These are phyloP conservation scores for Protea cynaroides DNA, from an alignment of 164 flowering plant genomes.

Conservation along the genomic window DNA sequence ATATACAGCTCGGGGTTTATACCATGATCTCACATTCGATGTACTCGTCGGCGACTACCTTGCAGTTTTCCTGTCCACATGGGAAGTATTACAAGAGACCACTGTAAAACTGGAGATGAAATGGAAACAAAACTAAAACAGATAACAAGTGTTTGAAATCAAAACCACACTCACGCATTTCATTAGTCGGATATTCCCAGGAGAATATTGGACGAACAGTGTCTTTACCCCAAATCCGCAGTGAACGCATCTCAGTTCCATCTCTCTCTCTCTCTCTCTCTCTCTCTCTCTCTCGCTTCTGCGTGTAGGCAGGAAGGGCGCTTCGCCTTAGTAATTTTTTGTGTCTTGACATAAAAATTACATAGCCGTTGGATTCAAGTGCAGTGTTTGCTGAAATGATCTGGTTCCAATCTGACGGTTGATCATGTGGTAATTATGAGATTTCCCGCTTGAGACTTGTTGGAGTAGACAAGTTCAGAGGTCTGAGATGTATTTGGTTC, in stretches of 20 bases:
- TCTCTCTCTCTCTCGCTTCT: not conserved
- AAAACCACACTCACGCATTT: conserved; percentile 52
- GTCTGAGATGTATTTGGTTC: too few relatives aligned
- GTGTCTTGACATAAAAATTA: too few relatives aligned
- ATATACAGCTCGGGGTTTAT: not conserved
- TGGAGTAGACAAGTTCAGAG: too few relatives aligned
- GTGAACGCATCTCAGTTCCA: conserved; percentile 54
- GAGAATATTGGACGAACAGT: conserved; percentile 73
- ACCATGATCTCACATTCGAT: conserved; percentile 88
- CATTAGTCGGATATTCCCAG: conserved; percentile 80
- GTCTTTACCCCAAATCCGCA: conserved; percentile 49
- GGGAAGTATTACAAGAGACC: not conserved
- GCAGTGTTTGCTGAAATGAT: too few relatives aligned
- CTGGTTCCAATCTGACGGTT: too few relatives aligned
- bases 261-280: conserved; percentile 8
- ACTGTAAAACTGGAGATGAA: not conserved
- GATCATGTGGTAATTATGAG: too few relatives aligned
- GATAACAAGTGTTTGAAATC: not conserved
- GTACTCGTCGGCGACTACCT: conserved; percentile 80
- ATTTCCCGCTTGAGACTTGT: too few relatives aligned
- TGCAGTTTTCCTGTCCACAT: conserved; percentile 54
- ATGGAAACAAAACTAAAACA: not conserved
- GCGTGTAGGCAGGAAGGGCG: too few relatives aligned
- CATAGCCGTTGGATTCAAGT: too few relatives aligned
- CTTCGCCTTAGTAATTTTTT: too few relatives aligned